Percentiles rank a stretch among this genome's conserved stretches.
Evolutionary conservation across 2,329 filamentous ascomycete species (phyloP).

Genomic region (Dendryphion nanum): DNA sequence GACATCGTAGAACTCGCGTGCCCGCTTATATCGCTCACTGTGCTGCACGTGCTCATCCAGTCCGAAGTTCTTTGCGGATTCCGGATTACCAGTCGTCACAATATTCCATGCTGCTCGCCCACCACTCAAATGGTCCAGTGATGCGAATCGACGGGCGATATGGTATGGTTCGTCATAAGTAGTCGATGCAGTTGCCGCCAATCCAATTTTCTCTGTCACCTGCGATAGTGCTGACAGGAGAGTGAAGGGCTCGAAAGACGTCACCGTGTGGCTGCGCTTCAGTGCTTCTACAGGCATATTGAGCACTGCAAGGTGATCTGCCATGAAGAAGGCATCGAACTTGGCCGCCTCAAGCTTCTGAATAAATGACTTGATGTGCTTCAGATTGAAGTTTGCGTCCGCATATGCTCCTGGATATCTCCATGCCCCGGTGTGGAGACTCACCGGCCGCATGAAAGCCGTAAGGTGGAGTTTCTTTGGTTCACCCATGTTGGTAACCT

Average conservation of each 20-base stretch:
- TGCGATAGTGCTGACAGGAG: conserved; percentile 51
- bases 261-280: conserved; percentile 58
- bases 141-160: conserved; percentile 54
- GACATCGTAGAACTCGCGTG: conserved; percentile 54
- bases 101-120: conserved; percentile 57
- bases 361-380: conserved; percentile 54
- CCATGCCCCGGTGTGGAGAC: conserved; percentile 57
- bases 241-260: conserved; percentile 58
- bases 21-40: conserved; percentile 51
- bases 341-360: conserved; percentile 55
- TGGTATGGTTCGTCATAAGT: conserved; percentile 58
- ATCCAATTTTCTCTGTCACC: conserved; percentile 51
- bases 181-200: conserved; percentile 55
- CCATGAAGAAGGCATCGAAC: conserved; percentile 59
- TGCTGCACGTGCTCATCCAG: conserved; percentile 52
- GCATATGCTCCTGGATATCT: conserved; percentile 55
- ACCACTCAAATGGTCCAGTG: conserved; percentile 52
- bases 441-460: conserved; percentile 60
- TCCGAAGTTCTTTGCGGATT: conserved; percentile 54
- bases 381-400: conserved; percentile 59
- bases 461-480: conserved; percentile 45
- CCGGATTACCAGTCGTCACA: conserved; percentile 54
- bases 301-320: conserved; percentile 54
- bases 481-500: too few relatives aligned
- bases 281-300: conserved; percentile 59